Conservation (phyloP, 192 early-diverging fungal species). For the Chytriomyces confervae region DNA sequence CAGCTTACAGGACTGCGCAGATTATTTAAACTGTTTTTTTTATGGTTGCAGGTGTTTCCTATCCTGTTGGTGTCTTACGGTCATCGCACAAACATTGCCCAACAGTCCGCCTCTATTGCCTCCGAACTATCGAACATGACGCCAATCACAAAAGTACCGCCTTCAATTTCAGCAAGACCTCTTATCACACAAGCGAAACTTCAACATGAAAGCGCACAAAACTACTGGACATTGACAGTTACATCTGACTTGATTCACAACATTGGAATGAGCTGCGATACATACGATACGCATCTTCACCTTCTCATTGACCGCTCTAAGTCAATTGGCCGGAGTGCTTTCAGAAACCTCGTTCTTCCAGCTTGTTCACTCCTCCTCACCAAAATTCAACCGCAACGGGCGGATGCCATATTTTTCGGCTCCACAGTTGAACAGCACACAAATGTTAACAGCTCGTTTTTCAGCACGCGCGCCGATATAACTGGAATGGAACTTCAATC, state of each 20-base stretch:
- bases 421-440: neutral
- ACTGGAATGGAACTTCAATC: conserved; percentile 3
- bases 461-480: neutral
- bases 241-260: neutral
- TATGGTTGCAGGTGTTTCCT: neutral
- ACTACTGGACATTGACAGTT: neutral
- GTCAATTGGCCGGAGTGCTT: neutral
- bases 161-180: neutral
- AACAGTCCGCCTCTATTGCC: neutral
- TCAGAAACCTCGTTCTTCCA: neutral
- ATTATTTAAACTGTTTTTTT: neutral
- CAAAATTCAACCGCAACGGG: neutral
- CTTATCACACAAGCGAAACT: neutral
- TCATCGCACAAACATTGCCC: neutral
- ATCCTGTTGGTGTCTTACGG: conserved; percentile 1
- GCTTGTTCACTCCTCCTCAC: neutral
- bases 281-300: neutral
- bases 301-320: conserved; percentile 14
- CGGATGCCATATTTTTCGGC: conserved; percentile 19
- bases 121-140: neutral
- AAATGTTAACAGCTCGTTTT: neutral
- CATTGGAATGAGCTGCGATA: neutral
- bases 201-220: neutral
- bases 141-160: neutral
- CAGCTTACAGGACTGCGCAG: neutral